Percentiles rank a stretch among this genome's conserved stretches.
Evolutionary conservation across 2,329 filamentous ascomycete genomes (phyloP).

Genomic region (Ciborinia camelliae): DNA sequence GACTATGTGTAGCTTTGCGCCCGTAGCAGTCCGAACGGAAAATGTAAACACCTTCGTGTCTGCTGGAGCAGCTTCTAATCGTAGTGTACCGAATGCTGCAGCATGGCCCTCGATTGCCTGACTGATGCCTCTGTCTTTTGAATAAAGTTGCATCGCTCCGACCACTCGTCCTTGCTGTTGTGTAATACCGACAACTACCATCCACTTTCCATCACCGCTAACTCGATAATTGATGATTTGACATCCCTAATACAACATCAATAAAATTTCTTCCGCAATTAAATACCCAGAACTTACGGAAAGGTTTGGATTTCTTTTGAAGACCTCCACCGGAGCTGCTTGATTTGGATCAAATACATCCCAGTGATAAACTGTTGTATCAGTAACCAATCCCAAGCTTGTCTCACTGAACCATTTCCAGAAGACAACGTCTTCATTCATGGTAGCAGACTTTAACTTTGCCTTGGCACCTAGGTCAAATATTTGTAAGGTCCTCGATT

Average conservation of each 20-base stretch:
- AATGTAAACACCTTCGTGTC: slow-evolving; percentile 97
- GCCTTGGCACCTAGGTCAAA: slow-evolving; percentile 91
- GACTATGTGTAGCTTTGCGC: slow-evolving; percentile 94
- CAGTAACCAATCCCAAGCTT: slow-evolving; percentile 85
- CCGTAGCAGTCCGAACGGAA: slow-evolving; percentile 82
- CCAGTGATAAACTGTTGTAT: slow-evolving; percentile 93
- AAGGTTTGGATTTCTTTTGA: slow-evolving; percentile 90
- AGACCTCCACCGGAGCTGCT: slow-evolving; percentile 79
- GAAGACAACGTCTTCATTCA: slow-evolving; percentile 96
- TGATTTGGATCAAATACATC: slow-evolving; percentile 86
- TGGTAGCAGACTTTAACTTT: slow-evolving; percentile 94
- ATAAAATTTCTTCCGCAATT: neutral
- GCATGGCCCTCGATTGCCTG: slow-evolving; percentile 98
- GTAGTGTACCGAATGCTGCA: slow-evolving; percentile 85
- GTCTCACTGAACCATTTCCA: slow-evolving; percentile 98
- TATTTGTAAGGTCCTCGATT: slow-evolving; percentile 92
- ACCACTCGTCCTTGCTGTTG: slow-evolving; percentile 91
- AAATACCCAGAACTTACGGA: slow-evolving; percentile 54
- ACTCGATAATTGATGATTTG: slow-evolving; percentile 99
- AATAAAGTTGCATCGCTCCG: slow-evolving; percentile 96
- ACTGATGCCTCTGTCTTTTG: slow-evolving; percentile 91
- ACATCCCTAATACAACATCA: slow-evolving; percentile 61
- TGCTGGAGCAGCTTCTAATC: slow-evolving; percentile 81
- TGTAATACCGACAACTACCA: slow-evolving; percentile 94
- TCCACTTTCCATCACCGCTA: slow-evolving; percentile 95